Percentiles rank a stretch among this genome's conserved stretches.
These are phyloP conservation scores for Clarireedia hainanense DNA, from an alignment of 2,329 filamentous ascomycete species.

Conservation along the genomic window DNA sequence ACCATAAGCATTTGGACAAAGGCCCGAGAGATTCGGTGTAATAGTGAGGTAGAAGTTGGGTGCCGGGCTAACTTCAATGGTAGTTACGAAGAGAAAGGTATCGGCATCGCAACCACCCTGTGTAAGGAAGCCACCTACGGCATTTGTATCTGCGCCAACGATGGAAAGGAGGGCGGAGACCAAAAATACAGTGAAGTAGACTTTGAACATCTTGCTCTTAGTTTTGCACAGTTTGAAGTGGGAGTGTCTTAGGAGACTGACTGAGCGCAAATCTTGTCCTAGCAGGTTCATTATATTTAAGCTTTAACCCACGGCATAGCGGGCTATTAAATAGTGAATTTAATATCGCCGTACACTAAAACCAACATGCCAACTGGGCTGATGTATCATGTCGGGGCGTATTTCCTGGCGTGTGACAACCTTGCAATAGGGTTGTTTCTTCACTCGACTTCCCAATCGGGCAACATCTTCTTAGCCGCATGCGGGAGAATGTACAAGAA, in stretches of 20 bases:
- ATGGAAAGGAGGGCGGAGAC: not conserved
- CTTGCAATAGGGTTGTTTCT: not conserved
- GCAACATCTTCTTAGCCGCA: not conserved
- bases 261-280: too few species aligned
- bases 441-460: not conserved
- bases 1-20: not conserved
- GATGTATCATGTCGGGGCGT: too few species aligned
- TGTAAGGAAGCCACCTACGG: not conserved
- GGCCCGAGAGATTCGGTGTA: not conserved
- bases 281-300: too few species aligned
- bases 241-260: too few species aligned
- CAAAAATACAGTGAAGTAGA: not conserved
- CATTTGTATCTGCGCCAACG: not conserved
- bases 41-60: not conserved
- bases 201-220: not conserved
- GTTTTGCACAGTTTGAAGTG: too few species aligned
- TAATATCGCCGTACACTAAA: not conserved
- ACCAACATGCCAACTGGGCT: not conserved
- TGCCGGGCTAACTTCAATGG: not conserved
- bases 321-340: not conserved
- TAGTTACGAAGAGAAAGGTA: not conserved
- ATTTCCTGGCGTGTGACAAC: not conserved
- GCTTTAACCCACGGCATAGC: too few species aligned
- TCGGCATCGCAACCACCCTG: not conserved
- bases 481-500: not conserved